A percentile compares a stretch with the other conserved stretches of the same genome.
Evolutionary conservation across 345 rosid species (phyloP).

Genomic region (Bruguiera parviflora): DNA sequence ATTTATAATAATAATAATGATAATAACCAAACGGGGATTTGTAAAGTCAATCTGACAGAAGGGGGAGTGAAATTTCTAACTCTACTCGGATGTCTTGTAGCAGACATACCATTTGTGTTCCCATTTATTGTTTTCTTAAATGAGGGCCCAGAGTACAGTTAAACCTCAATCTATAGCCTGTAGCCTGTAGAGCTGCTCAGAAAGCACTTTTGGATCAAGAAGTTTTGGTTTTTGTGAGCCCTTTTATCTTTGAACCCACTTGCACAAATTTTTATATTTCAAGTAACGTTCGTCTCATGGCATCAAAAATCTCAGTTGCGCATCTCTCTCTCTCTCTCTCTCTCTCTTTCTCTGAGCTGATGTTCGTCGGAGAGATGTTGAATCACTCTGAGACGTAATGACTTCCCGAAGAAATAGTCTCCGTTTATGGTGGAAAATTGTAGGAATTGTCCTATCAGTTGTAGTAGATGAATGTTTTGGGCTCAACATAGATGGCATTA

Average conservation of each 20-base stretch:
- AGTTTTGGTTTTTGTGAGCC: slow-evolving; percentile 42
- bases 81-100: slow-evolving; percentile 49
- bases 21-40: background rate
- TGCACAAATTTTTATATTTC: slow-evolving; percentile 9
- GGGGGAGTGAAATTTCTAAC: slow-evolving; percentile 34
- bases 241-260: slow-evolving; percentile 25
- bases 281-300: slow-evolving; percentile 42
- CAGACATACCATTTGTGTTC: slow-evolving; percentile 52
- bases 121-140: slow-evolving; percentile 25
- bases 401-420: slow-evolving; percentile 29
- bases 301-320: slow-evolving; percentile 39
- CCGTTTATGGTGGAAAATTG: slow-evolving; percentile 33
- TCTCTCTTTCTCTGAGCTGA: slow-evolving; percentile 2
- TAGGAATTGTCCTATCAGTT: slow-evolving; percentile 13
- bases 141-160: slow-evolving; percentile 4
- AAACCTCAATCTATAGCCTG: slow-evolving; percentile 16
- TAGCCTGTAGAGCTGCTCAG: slow-evolving; percentile 13
- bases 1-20: background rate
- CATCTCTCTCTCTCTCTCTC: slow-evolving; percentile 1
- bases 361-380: slow-evolving; percentile 34
- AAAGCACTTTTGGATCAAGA: slow-evolving; percentile 26
- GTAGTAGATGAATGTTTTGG: slow-evolving; percentile 27
- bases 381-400: slow-evolving; percentile 42
- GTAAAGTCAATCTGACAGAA: slow-evolving; percentile 49
- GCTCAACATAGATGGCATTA: slow-evolving; percentile 67